Evolutionary conservation across 1,284 basidiomycete species (phyloP).

Genomic region (Gomphus bonarii): DNA sequence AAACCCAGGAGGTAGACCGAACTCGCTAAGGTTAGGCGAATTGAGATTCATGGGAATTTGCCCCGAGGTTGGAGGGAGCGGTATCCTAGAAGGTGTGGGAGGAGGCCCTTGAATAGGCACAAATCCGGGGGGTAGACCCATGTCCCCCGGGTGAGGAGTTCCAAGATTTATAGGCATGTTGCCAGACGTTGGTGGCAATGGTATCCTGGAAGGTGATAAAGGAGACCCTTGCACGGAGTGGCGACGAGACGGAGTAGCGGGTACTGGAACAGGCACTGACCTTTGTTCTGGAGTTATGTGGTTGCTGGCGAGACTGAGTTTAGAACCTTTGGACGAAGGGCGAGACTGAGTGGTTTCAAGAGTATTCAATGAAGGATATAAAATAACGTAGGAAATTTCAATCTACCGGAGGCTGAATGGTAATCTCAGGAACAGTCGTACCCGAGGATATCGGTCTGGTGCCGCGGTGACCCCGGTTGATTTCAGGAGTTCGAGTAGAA

Average conservation of each 20-base stretch:
- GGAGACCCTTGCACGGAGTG: not conserved
- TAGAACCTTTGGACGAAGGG: not conserved
- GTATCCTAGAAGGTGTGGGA: not conserved
- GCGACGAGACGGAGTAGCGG: not conserved
- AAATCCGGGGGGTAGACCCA: not conserved
- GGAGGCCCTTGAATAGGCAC: not conserved
- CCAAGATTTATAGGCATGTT: not conserved
- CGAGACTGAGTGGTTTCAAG: not conserved
- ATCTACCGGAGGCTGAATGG: conserved; percentile 4
- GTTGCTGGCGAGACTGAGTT: not conserved
- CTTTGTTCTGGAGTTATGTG: not conserved
- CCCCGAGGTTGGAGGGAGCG: not conserved
- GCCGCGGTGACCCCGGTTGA: not conserved
- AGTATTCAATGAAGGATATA: not conserved
- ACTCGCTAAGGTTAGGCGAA: not conserved
- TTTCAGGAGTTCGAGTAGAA: not conserved
- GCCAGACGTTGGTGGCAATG: not conserved
- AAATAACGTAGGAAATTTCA: not conserved
- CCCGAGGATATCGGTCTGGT: not conserved
- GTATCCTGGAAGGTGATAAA: not conserved
- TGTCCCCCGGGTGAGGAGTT: not conserved
- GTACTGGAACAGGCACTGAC: not conserved
- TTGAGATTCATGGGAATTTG: not conserved
- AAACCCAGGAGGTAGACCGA: not conserved
- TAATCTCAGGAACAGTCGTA: not conserved